Evolutionary conservation across 371 early-diverging fungal genomes (phyloP), one percentile per base, ranked within the genome.

Genomic region (Dinochytrium kinnereticum): DNA sequence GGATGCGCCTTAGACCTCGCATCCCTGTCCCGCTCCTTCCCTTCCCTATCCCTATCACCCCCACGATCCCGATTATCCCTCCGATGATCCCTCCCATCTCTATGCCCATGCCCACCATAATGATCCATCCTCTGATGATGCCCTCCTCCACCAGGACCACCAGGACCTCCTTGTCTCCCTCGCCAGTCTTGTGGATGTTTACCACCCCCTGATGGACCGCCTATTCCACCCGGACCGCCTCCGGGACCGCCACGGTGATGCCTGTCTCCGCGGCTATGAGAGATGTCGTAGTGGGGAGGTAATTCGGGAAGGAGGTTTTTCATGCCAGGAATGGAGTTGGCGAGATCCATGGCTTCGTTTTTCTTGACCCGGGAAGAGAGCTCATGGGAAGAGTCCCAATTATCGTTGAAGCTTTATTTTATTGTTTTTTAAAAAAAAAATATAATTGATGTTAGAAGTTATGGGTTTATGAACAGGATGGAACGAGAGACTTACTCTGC

Each of bases 341-440:
- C 44, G 19, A 34, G 3, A 2, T 59, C 61, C 31, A 36, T 17
- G 19, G 44, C 51, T 19, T 53, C 31, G n/a, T 1, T 5, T n/a
- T 64, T 34, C 15, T 69, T 59, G 28, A 44, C 26, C 5, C 75
- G 75, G 39, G 28, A 49, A 13, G 53, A 57, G 21, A 75, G 64
- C 57, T 75, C 75, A 65, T 75, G 75, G 17, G 70, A 70, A 21
- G 70, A 59, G 24, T 75, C 75, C 75, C 75, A 75, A 13, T 64
- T 64, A 33, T 31, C 30, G 64, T 51, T 65, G 53, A 75, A 75
- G 44, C 66, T 66, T 15, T 64, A 13, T 28, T 28, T 5, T 5
- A 33, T n/a, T n/a, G n/a, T n/a, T n/a, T n/a, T n/a, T n/a, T n/a
- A n/a, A n/a, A n/a, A n/a, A n/a, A n/a, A 31, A 36, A 37, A 19